Percentiles rank a stretch among this genome's conserved stretches.
These are phyloP conservation scores for Botrytis deweyae DNA, from an alignment of 2,329 filamentous ascomycete species.

Conservation along the genomic window DNA sequence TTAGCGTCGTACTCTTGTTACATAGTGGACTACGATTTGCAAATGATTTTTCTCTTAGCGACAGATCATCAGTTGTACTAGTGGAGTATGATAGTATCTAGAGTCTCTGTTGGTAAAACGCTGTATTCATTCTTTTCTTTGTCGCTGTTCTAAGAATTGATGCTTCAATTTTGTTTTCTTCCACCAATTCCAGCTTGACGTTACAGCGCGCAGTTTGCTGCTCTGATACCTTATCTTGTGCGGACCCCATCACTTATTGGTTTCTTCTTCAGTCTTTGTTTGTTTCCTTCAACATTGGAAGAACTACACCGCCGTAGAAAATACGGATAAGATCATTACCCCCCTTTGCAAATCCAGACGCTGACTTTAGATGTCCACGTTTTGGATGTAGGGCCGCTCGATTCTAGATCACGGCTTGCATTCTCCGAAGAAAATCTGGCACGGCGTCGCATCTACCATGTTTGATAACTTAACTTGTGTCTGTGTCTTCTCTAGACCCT, in stretches of 20 bases:
- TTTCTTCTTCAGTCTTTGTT: neutral
- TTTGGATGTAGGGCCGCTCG: neutral
- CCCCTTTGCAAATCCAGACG: slow-evolving; percentile 12
- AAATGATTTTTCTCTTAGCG: neutral
- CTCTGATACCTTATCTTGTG: neutral
- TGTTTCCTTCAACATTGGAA: slow-evolving; percentile 17
- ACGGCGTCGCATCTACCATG: slow-evolving; percentile 20
- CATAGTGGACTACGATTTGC: neutral
- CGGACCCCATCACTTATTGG: neutral
- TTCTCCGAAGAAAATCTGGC: slow-evolving; percentile 22
- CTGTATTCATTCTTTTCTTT: neutral
- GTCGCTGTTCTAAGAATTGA: neutral
- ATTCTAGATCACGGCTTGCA: slow-evolving; percentile 19
- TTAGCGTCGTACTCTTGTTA: neutral
- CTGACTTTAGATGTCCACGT: slow-evolving; percentile 11
- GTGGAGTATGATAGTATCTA: neutral
- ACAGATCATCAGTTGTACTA: neutral
- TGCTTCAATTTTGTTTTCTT: neutral
- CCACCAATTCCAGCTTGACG: neutral
- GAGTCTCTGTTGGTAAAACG: too few relatives aligned
- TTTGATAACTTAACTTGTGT: neutral
- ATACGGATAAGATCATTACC: slow-evolving; percentile 23
- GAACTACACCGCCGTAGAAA: slow-evolving; percentile 25
- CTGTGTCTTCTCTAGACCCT: neutral
- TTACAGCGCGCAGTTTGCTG: neutral